phyloP scores from a whole-genome alignment of 2,329 filamentous ascomycete species.

The Camillea tinctor region DNA sequence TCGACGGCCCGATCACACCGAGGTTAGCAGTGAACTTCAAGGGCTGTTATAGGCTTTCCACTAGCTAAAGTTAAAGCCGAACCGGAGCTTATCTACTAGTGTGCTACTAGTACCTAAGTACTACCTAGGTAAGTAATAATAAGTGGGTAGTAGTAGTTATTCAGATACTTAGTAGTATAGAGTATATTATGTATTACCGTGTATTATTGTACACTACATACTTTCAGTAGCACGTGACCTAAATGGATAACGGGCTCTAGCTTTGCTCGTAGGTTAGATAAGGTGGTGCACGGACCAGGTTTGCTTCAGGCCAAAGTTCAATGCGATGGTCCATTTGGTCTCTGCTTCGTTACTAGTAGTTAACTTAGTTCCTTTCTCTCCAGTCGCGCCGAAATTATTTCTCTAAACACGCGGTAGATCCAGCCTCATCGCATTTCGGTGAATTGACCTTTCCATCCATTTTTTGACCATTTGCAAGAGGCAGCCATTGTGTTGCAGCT shows the following conservation, averaged over 20 bases:
- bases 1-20: slow-evolving; percentile 18
- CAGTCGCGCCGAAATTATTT: slow-evolving; percentile 37
- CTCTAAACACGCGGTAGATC: slow-evolving; percentile 35
- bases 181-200: no score
- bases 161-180: no score
- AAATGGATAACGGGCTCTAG: not conserved
- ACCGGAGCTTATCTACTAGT: not conserved
- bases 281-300: not conserved
- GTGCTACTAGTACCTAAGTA: no score
- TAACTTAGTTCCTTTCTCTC: slow-evolving; percentile 5
- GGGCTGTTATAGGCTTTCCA: no score
- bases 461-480: slow-evolving; percentile 2
- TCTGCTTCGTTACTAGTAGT: slow-evolving; percentile 6
- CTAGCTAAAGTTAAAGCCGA: no score
- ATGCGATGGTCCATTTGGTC: slow-evolving; percentile 9
- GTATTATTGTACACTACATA: no score
- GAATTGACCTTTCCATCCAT: slow-evolving; percentile 19
- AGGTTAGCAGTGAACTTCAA: no score
- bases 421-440: slow-evolving; percentile 25
- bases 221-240: slow-evolving; percentile 14
- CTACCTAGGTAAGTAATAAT: no score
- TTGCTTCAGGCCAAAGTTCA: slow-evolving; percentile 1
- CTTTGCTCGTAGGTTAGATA: not conserved
- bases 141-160: no score
- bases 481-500: slow-evolving; percentile 11